Evolutionary conservation across 352 stramenopile species (phyloP), one percentile per base, ranked within the genome.

Genomic region (Phytopythium montanum): DNA sequence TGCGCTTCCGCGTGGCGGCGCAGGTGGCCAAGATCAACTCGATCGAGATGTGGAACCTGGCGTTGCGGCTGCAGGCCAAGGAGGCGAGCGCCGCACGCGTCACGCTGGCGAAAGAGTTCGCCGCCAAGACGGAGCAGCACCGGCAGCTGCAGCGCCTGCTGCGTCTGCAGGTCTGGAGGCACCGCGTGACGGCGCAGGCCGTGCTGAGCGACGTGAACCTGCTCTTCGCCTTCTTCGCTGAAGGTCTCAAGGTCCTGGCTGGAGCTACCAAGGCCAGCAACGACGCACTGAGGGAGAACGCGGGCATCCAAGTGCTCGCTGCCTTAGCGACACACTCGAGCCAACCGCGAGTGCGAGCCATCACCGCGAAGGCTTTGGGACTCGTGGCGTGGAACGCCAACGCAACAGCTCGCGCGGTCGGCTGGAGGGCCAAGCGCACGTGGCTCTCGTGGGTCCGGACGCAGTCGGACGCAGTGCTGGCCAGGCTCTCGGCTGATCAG

Each of bases 41-140:
- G 59, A 72, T 92, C 21, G 78, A 91, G 52, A 91, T 93, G 79
- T 93, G 84, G 84, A 92, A 89, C 49, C 55, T 90, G 25, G 80
- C 79, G 58, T 69, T 93, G 44, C 88, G 88, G 66, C 69, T 87
- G 14, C 75, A 88, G 41, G 70, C 78, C 2, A 86, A 85, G n/a
- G 78, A 86, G 45, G 72, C 73, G 7, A 70, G 81, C 29, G 67
- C 48, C 18, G 79, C 89, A 53, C 76, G 81, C 12, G 55, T 88
- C 9, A 60, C 70, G 19, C 75, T 79, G 70, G 77, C 81, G 50
- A 61, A 65, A 7, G 62, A 76, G n/a, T 70, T 88, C 13, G 59
- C 67, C 5, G 52, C 44, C 21, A 75, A 83, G 23, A 62, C 82
- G 3, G 51, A 61, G 19, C 72, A 89, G 56, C 81, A 90, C 56